These are phyloP conservation scores for Lasiodiplodia sp. DNA, from an alignment of 2,329 filamentous ascomycete genomes.

Conservation along the genomic window DNA sequence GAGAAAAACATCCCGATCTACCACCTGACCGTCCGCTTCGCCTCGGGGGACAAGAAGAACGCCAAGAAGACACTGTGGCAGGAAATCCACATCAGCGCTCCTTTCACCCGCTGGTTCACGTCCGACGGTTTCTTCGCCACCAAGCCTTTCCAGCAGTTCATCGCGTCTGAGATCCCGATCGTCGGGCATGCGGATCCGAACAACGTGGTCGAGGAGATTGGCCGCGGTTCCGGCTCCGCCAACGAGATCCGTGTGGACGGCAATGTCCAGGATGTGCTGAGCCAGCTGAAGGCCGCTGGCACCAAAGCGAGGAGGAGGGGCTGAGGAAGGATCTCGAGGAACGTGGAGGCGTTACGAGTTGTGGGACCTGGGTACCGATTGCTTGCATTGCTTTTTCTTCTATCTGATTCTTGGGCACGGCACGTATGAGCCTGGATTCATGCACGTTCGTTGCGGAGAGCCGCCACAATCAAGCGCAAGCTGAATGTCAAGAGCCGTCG, in stretches of 20 bases:
- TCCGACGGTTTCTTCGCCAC: slow-evolving; percentile 77
- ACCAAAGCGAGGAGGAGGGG: slow-evolving; percentile 46
- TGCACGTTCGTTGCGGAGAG: neutral
- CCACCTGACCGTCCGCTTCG: slow-evolving; percentile 71
- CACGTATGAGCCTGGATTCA: neutral
- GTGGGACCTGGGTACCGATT: neutral
- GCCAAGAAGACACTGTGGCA: slow-evolving; percentile 43
- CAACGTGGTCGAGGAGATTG: slow-evolving; percentile 55
- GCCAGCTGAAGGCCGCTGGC: slow-evolving; percentile 43
- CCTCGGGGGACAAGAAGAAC: slow-evolving; percentile 37
- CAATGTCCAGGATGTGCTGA: slow-evolving; percentile 45
- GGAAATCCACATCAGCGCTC: slow-evolving; percentile 63
- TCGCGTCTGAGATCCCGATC: slow-evolving; percentile 71
- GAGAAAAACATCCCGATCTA: slow-evolving; percentile 86
- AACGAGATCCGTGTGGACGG: slow-evolving; percentile 40
- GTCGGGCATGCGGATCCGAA: slow-evolving; percentile 71
- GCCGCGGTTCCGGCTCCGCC: slow-evolving; percentile 37
- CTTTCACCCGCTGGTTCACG: slow-evolving; percentile 78
- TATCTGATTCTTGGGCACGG: neutral
- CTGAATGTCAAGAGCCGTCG: neutral
- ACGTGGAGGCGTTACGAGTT: slow-evolving; percentile 10
- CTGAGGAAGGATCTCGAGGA: slow-evolving; percentile 22
- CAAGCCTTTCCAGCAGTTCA: slow-evolving; percentile 78
- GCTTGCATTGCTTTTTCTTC: slow-evolving; percentile 12
- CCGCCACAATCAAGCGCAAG: neutral